Conservation (phyloP, 306 rosid species). For the Cicer cuneatum region DNA sequence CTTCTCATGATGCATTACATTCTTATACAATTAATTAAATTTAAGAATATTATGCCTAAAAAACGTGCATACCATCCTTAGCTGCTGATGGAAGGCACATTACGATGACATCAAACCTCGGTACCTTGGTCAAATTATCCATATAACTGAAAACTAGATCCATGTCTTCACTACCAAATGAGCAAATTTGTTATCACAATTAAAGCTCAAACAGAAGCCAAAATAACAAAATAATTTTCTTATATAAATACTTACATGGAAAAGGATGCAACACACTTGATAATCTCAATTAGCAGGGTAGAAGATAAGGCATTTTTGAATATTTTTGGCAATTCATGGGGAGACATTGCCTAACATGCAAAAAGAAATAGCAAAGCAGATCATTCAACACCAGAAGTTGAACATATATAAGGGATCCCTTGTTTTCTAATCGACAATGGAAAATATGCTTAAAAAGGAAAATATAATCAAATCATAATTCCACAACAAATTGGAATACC, state of each 20-base stretch:
- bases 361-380: slow-evolving; percentile 29
- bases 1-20: neutral
- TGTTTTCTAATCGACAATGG: slow-evolving; percentile 6
- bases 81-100: slow-evolving; percentile 76
- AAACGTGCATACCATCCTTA: slow-evolving; percentile 63
- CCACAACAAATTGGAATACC: slow-evolving; percentile 51
- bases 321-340: slow-evolving; percentile 69
- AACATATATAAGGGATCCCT: slow-evolving; percentile 18
- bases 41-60: neutral
- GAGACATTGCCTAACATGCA: slow-evolving; percentile 64
- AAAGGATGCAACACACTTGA: slow-evolving; percentile 80
- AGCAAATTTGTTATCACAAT: slow-evolving; percentile 26
- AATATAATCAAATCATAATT: too few relatives aligned
- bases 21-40: slow-evolving; percentile 1
- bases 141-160: slow-evolving; percentile 66
- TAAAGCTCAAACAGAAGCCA: too few relatives aligned
- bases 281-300: slow-evolving; percentile 69
- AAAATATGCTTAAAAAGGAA: slow-evolving; percentile 12
- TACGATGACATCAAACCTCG: slow-evolving; percentile 78
- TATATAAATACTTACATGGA: slow-evolving; percentile 87
- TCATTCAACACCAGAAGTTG: slow-evolving; percentile 25
- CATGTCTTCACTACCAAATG: slow-evolving; percentile 73
- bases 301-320: slow-evolving; percentile 85
- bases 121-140: slow-evolving; percentile 74
- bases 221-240: too few relatives aligned